Evolutionary conservation across 306 rosid species (phyloP).

Genomic region (Citrullus amarus): DNA sequence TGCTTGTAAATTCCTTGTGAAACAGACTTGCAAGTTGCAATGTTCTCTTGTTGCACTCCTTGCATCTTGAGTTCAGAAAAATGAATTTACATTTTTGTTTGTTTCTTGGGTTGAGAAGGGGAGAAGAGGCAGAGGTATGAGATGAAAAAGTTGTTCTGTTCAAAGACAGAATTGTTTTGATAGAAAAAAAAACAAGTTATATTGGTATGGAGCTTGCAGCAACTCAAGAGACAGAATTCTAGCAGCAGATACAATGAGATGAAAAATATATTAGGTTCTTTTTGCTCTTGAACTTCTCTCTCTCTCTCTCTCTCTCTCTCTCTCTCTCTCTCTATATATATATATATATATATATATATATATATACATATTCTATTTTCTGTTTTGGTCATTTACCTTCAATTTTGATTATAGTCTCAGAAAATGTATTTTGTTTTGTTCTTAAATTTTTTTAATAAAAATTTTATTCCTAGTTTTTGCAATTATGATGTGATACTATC

Average conservation of each 20-base stretch:
- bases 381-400: too few species aligned
- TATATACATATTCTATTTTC: too few species aligned
- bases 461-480: too few species aligned
- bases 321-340: too few species aligned
- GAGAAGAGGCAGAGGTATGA: background rate
- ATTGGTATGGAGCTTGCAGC: background rate
- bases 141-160: background rate
- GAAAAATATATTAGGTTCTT: too few species aligned
- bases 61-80: background rate
- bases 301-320: too few species aligned
- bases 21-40: background rate
- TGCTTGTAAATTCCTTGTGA: slow-evolving; percentile 7
- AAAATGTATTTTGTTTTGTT: too few species aligned
- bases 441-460: too few species aligned
- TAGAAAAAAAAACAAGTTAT: background rate
- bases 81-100: background rate
- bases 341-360: too few species aligned
- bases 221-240: background rate
- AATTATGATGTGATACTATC: too few species aligned
- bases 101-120: background rate
- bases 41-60: background rate
- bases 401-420: too few species aligned
- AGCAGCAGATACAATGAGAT: background rate
- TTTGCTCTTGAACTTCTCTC: too few species aligned
- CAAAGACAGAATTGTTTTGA: background rate